Percentiles rank a stretch among this genome's conserved stretches.
phyloP scores from a whole-genome alignment of 1,284 basidiomycete genomes.

The Coriolopsis trogii region DNA sequence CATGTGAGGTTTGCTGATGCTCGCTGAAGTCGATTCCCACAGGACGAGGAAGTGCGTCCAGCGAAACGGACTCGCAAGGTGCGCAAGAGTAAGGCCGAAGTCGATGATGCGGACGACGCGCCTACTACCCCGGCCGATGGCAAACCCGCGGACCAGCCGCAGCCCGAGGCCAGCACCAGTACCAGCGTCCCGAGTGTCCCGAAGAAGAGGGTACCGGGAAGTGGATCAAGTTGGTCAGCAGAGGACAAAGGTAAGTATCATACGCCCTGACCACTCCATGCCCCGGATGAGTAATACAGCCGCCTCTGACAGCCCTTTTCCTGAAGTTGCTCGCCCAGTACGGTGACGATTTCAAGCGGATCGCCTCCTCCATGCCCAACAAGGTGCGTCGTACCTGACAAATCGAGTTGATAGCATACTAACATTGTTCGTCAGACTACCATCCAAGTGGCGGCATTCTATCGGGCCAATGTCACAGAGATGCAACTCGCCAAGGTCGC shows the following conservation, averaged over 20 bases:
- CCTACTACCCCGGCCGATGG: constrained; percentile 26
- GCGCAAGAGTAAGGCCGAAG: constrained; percentile 31
- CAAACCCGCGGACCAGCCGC: constrained; percentile 35
- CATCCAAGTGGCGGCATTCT: constrained; percentile 76
- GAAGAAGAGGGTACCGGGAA: constrained; percentile 37
- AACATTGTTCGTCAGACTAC: constrained; percentile 54
- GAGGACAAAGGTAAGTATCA: constrained; percentile 57
- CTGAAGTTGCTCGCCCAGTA: constrained; percentile 65
- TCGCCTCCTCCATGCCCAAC: constrained; percentile 73
- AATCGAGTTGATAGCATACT: not conserved
- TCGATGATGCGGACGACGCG: constrained; percentile 28
- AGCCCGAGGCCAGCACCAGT: no score
- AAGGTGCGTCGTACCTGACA: constrained; percentile 49
- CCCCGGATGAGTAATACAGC: constrained; percentile 51
- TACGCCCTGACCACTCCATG: constrained; percentile 30
- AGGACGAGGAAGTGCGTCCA: constrained; percentile 33
- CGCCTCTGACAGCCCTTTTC: constrained; percentile 51
- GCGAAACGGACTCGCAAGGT: constrained; percentile 36
- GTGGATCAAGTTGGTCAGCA: constrained; percentile 49
- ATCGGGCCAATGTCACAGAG: constrained; percentile 49
- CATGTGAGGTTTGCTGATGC: not conserved
- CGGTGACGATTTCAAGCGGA: constrained; percentile 77
- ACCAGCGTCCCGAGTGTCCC: constrained; percentile 32
- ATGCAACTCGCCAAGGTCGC: constrained; percentile 48
- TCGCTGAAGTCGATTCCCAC: not conserved